Conservation (phyloP, 164 flowering plant species). For the Chimonanthus praecox region DNA sequence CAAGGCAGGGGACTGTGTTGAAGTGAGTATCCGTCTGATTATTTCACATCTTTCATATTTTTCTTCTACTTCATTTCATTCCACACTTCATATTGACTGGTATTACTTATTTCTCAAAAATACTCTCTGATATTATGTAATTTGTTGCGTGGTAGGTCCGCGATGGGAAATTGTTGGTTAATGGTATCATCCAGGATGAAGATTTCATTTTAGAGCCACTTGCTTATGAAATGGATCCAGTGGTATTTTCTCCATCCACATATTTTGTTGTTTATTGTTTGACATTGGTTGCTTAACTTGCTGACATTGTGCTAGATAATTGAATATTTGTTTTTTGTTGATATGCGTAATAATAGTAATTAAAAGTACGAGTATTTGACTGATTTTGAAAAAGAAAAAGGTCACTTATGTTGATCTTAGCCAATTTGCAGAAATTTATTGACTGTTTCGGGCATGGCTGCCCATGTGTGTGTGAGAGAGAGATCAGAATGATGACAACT, state of each 20-base stretch:
- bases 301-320: background rate
- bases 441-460: background rate
- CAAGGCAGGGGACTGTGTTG: conserved; percentile 81
- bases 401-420: background rate
- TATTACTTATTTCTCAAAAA: background rate
- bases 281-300: background rate
- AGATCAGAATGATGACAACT: background rate
- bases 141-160: conserved; percentile 39
- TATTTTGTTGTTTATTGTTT: background rate
- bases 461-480: background rate
- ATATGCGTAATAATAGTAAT: too few relatives aligned
- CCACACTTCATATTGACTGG: background rate
- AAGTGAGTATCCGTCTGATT: conserved; percentile 35
- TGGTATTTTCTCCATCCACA: conserved; percentile 32
- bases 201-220: conserved; percentile 85
- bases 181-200: conserved; percentile 70
- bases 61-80: background rate
- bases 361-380: too few relatives aligned
- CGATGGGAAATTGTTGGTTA: conserved; percentile 70
- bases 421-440: background rate
- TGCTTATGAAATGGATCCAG: conserved; percentile 73
- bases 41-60: background rate
- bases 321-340: too few relatives aligned
- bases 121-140: background rate
- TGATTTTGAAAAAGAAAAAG: background rate